Evolutionary conservation across 2,329 filamentous ascomycete genomes (phyloP).

Genomic region (Aspergillus sp.): DNA sequence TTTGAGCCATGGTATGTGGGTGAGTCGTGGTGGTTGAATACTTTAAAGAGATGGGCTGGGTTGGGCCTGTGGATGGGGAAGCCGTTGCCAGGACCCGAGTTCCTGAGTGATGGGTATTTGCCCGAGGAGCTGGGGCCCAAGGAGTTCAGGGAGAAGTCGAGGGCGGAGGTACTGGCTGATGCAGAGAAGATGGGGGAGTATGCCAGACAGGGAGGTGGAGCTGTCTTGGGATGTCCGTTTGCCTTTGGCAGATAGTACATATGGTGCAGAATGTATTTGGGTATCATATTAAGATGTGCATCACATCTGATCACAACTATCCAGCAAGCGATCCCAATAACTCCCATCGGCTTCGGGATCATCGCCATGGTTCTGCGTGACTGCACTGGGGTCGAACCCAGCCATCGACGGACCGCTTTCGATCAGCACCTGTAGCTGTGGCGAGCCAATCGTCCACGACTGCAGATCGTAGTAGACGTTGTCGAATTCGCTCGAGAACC

Average conservation of each 20-base stretch:
- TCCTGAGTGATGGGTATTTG: conserved; percentile 9
- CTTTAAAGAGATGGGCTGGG: background rate
- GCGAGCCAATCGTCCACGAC: conserved; percentile 3
- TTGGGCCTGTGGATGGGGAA: no score
- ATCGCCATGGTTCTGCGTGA: background rate
- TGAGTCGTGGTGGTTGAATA: background rate
- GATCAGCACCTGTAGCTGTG: conserved; percentile 3
- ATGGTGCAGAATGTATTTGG: background rate
- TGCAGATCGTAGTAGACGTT: conserved; percentile 6
- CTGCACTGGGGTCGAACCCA: background rate
- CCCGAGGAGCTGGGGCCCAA: conserved; percentile 7
- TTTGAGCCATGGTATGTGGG: conserved; percentile 12
- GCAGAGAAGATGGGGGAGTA: conserved; percentile 7
- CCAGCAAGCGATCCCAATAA: conserved; percentile 9
- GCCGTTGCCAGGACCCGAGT: background rate
- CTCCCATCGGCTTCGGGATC: background rate
- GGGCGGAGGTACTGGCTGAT: conserved; percentile 1
- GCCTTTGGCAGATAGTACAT: background rate
- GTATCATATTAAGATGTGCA: background rate
- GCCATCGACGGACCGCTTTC: conserved; percentile 1
- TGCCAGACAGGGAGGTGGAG: background rate
- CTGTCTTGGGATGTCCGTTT: conserved; percentile 6
- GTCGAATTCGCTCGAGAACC: conserved; percentile 11
- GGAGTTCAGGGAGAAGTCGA: conserved; percentile 6
- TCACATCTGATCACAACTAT: conserved; percentile 6